phyloP scores from a whole-genome alignment of 2,329 filamentous ascomycete genomes.

The Verticillium nonalfalfae region DNA sequence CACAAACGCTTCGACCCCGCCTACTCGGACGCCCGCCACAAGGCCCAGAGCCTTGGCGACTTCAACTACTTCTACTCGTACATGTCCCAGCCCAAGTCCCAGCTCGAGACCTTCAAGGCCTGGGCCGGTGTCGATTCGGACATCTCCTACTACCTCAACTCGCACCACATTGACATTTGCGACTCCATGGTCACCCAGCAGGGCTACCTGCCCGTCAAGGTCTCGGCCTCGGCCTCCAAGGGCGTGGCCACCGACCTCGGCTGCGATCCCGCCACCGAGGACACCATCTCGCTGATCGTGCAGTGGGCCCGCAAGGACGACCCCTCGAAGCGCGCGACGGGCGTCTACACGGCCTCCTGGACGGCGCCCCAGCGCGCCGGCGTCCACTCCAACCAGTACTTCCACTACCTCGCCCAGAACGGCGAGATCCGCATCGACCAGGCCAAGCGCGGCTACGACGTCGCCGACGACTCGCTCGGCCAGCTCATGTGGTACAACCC shows the following conservation, averaged over 20 bases:
- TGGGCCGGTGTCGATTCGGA: slow-evolving; percentile 91
- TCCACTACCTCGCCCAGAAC: slow-evolving; percentile 81
- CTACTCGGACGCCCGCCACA: slow-evolving; percentile 79
- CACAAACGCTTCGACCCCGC: slow-evolving; percentile 95
- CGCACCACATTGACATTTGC: slow-evolving; percentile 87
- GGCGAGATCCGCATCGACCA: slow-evolving; percentile 90
- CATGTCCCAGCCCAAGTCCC: slow-evolving; percentile 89
- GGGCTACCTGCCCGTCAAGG: slow-evolving; percentile 70
- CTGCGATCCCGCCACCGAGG: slow-evolving; percentile 76
- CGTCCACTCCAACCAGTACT: slow-evolving; percentile 96
- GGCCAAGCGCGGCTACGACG: slow-evolving; percentile 89
- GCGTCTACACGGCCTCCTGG: slow-evolving; percentile 91
- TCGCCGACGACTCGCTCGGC: slow-evolving; percentile 71
- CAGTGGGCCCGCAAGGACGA: slow-evolving; percentile 76
- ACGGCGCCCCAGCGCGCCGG: slow-evolving; percentile 88
- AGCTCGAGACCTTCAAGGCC: slow-evolving; percentile 89
- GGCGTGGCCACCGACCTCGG: slow-evolving; percentile 75
- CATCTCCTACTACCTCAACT: slow-evolving; percentile 95
- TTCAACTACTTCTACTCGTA: slow-evolving; percentile 99
- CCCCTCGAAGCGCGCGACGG: slow-evolving; percentile 67
- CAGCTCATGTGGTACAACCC: slow-evolving; percentile 85
- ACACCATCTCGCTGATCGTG: slow-evolving; percentile 86
- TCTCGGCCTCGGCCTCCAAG: slow-evolving; percentile 70
- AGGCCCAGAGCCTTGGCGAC: slow-evolving; percentile 72
- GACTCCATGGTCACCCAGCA: slow-evolving; percentile 77